Conservation (phyloP, 148 eudicot species). For the Chenopodium album region DNA sequence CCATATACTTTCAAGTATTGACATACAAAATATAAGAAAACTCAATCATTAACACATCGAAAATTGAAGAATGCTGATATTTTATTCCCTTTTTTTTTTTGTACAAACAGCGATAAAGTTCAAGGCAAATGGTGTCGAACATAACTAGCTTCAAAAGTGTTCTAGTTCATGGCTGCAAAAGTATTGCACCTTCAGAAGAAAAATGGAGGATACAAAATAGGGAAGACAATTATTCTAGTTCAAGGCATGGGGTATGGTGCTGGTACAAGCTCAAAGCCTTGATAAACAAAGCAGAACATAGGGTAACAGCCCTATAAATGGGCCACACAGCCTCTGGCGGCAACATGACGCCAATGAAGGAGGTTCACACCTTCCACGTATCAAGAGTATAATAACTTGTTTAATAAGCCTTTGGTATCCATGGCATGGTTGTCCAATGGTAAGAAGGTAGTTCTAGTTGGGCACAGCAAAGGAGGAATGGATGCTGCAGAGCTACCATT, state of each 20-base stretch:
- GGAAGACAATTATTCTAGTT: constrained; percentile 34
- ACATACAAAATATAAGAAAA: too few species aligned
- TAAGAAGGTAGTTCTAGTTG: constrained; percentile 30
- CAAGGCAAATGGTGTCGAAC: too few species aligned
- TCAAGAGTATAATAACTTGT: too few species aligned
- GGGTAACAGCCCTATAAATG: constrained; percentile 30
- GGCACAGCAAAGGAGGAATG: constrained; percentile 32
- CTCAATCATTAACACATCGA: too few species aligned
- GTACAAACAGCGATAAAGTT: too few species aligned
- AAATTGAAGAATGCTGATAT: too few species aligned
- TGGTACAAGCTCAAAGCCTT: constrained; percentile 22
- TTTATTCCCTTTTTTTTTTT: too few species aligned
- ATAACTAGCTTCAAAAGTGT: too few species aligned
- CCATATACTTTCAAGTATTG: too few species aligned
- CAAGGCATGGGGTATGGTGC: constrained; percentile 14
- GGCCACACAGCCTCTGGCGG: constrained; percentile 27
- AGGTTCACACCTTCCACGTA: constrained; percentile 8
- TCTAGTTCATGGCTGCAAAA: too few species aligned
- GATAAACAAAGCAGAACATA: constrained; percentile 20
- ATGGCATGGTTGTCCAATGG: constrained; percentile 21
- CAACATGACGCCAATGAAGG: constrained; percentile 17
- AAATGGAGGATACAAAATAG: not conserved
- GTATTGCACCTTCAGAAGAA: not conserved
- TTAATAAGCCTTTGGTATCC: constrained; percentile 25
- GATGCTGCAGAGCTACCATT: constrained; percentile 27